Conservation (phyloP, 1,284 basidiomycete species). For the Inonotus obliquus region DNA sequence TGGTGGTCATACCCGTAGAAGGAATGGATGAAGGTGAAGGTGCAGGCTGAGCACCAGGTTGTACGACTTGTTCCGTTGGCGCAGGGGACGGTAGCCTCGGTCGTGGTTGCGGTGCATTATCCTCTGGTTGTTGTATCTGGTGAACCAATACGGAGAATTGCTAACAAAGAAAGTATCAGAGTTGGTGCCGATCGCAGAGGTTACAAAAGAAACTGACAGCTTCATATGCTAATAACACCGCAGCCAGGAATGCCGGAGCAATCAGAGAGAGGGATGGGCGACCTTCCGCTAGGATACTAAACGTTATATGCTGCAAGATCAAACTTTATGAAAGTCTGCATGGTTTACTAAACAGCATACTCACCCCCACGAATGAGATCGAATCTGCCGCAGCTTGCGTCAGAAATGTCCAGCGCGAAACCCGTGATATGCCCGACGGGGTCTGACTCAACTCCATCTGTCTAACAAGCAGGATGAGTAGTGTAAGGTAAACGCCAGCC, state of each 20-base stretch:
- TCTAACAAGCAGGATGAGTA: conserved; percentile 65
- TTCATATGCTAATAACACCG: conserved; percentile 66
- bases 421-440: conserved; percentile 69
- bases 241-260: conserved; percentile 77
- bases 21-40: conserved; percentile 16
- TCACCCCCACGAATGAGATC: conserved; percentile 70
- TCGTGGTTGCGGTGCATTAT: conserved; percentile 30
- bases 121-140: conserved; percentile 80
- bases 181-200: neutral
- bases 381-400: conserved; percentile 74
- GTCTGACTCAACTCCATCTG: conserved; percentile 76
- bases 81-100: conserved; percentile 22
- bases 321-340: conserved; percentile 1
- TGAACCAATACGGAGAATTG: conserved; percentile 79
- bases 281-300: conserved; percentile 78
- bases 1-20: neutral
- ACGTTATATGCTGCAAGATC: conserved; percentile 59
- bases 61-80: conserved; percentile 17
- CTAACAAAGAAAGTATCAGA: conserved; percentile 34
- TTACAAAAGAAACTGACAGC: conserved; percentile 43
- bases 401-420: conserved; percentile 79
- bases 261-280: conserved; percentile 72
- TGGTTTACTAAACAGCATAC: conserved; percentile 18
- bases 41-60: conserved; percentile 21
- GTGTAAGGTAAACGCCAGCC: conserved; percentile 58